Evolutionary conservation across 352 stramenopile genomes (phyloP), one percentile per base, ranked within the genome.

Genomic region (Phytopythium cucurbitacearum): DNA sequence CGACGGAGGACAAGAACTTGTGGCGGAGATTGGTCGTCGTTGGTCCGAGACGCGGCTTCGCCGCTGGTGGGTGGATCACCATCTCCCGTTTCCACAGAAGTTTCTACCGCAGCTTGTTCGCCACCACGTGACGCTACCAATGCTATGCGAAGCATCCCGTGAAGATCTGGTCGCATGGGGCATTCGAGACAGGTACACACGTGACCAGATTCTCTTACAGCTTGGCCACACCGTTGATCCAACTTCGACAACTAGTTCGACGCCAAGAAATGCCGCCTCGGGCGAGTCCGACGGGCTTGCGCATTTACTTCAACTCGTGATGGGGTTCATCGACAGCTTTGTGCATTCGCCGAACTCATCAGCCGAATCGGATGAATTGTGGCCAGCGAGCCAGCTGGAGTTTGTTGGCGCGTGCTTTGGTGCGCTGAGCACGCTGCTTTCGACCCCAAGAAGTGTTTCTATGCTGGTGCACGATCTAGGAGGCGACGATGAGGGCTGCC

Each of bases 81-180:
- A 56, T 7, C 52, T 89, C 34, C 65, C 71, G 13, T 76, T 57
- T 6, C 68, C 67, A 7, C 60, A 81, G 35, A 46, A 73, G 0
- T 65, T 82, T 35, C 60, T 85, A 7, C 52, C 61, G 15, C 44
- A 71, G 38, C 56, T 90, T 0, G 34, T 83, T 16, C 57, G 55
- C 11, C 68, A 80, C 8, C 65, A 80, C 9, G 57, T 88, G 39
- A 68, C 76, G 3, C 56, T 90, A 5, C 48, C 64, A 3, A 62
- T 53, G 39, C 52, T 90, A n/a, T 62, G 79, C 42, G 60, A 57
- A 11, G 76, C 80, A 28, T 87, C 80, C 7, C 71, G 76, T 6
- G 80, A 90, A 60, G 80, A 87, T 35, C 51, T 90, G 0, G 80
- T 88, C n/a, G 78, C 74, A 0, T 90, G 76, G 76, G 76, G 76